Base-by-base conservation (phyloP, 2,329 filamentous ascomycete species). In the Chrysosporium keratinophilum region DNA sequence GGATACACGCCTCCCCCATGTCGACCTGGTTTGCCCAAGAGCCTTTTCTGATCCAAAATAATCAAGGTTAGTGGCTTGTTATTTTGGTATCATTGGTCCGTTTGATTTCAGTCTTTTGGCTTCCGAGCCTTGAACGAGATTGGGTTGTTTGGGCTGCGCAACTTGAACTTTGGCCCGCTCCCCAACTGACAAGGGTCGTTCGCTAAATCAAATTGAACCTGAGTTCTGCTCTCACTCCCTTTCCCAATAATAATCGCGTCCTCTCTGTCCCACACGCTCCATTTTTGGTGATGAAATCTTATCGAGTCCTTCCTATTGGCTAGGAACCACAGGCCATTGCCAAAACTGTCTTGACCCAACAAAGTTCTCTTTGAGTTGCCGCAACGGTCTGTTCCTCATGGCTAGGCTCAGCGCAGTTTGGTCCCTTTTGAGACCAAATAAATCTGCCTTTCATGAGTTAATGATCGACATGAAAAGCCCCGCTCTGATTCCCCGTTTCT, bases 141-240 rank as follows among this genome's bases (percentile, higher is more conserved):
- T 53, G 50, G 50, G 50, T 53, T 53, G 50, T 47, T 53, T 53
- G 50, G 50, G 50, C 41, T 47, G 50, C 50, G 43, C 50, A 53
- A 47, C 42, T 52, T 42, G 50, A 53, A 53, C 50, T 23, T 40
- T 53, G 46, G 50, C 49, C 49, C 49, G 44, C 39, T 42, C 50
- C 20, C 49, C 39, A 50, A 37, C 49, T 23, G 15, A 47, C 50
- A 46, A 31, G 50, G 50, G 50, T 47, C 34, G 17, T 51, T 47
- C 50, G 50, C 50, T 53, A 53, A 46, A 41, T 53, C 50, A 40
- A 19, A 46, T 53, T 34, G 41, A 35, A 40, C 42, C 31, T 37
- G 50, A 53, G 50, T 41, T 44, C 40, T 41, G 23, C 41, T 28
- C 40, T 34, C 48, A 17, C 14, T 39, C 40, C 48, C 37, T 41